Evolutionary conservation across 1,284 basidiomycete genomes (phyloP).

Genomic region (Tausonia pullulans): DNA sequence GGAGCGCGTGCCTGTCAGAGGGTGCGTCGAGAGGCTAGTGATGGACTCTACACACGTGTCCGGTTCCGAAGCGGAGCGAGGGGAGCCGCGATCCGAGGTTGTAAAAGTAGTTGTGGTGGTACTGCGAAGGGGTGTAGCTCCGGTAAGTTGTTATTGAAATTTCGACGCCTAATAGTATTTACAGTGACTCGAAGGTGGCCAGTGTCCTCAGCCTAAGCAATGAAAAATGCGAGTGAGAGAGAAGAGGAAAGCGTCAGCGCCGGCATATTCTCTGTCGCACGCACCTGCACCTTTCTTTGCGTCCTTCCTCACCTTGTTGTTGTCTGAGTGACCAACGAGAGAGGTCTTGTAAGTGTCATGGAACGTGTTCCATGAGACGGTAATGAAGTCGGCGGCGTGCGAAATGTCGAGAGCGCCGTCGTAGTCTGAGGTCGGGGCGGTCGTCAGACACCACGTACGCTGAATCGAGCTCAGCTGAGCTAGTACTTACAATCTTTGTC

Average conservation of each 20-base stretch:
- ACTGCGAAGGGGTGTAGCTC: conserved; percentile 1
- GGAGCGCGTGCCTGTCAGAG: too few relatives aligned
- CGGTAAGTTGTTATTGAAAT: not conserved
- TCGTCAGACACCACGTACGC: too few relatives aligned
- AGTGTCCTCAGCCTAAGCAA: conserved; percentile 18
- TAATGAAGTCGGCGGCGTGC: conserved; percentile 22
- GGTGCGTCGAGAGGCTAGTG: too few relatives aligned
- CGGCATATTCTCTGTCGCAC: not conserved
- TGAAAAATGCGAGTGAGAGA: too few relatives aligned
- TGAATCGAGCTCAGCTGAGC: too few relatives aligned
- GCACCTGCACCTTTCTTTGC: too few relatives aligned
- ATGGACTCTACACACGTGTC: conserved; percentile 17
- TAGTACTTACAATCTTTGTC: conserved; percentile 13
- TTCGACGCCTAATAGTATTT: not conserved
- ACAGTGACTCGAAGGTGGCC: conserved; percentile 19
- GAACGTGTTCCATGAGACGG: not conserved
- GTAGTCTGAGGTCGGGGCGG: conserved; percentile 12
- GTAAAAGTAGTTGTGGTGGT: not conserved
- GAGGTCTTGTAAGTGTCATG: not conserved
- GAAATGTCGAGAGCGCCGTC: conserved; percentile 23
- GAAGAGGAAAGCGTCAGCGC: not conserved
- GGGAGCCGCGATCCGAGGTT: conserved; percentile 24
- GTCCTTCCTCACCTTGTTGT: conserved; percentile 16
- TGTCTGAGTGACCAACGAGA: conserved; percentile 22
- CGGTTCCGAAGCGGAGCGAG: conserved; percentile 28